phyloP scores from a whole-genome alignment of 2,329 filamentous ascomycete genomes.

The Hawksworthiomyces lignivorus region DNA sequence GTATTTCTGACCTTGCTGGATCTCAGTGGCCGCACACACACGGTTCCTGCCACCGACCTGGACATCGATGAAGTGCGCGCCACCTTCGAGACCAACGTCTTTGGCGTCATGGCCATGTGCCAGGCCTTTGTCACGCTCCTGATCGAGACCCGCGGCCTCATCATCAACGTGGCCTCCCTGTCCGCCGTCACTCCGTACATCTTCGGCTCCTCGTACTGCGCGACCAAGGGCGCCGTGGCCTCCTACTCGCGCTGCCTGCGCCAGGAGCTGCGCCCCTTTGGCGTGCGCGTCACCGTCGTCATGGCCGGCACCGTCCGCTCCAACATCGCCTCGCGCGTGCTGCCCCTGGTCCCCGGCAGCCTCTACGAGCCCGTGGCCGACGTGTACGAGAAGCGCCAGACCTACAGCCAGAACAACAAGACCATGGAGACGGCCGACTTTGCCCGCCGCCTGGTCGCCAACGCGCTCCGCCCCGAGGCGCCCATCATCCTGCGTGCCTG shows the following conservation, averaged over 20 bases:
- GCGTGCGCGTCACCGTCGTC: constrained; percentile 49
- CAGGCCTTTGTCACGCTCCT: constrained; percentile 42
- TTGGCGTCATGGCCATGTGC: constrained; percentile 49
- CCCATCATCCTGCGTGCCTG: constrained; percentile 25
- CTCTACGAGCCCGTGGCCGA: constrained; percentile 39
- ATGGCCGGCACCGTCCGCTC: constrained; percentile 47
- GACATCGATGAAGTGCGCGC: constrained; percentile 43
- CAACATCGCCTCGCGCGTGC: constrained; percentile 37
- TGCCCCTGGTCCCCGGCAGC: constrained; percentile 35
- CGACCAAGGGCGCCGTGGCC: constrained; percentile 47
- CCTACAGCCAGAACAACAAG: constrained; percentile 39
- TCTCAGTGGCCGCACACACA: constrained; percentile 41
- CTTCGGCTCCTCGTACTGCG: constrained; percentile 46
- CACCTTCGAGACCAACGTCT: constrained; percentile 51
- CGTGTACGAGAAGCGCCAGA: constrained; percentile 37
- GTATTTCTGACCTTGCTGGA: not conserved
- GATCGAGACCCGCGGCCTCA: constrained; percentile 40
- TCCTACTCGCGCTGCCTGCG: constrained; percentile 46
- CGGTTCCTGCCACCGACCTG: constrained; percentile 44
- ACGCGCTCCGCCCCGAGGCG: constrained; percentile 30
- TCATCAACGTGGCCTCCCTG: constrained; percentile 48
- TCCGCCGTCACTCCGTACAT: constrained; percentile 43
- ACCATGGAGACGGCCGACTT: constrained; percentile 38
- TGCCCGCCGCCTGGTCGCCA: constrained; percentile 33
- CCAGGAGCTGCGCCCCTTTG: constrained; percentile 44